Conservation (phyloP, 192 early-diverging fungal species). For the Coemansia sp. region DNA sequence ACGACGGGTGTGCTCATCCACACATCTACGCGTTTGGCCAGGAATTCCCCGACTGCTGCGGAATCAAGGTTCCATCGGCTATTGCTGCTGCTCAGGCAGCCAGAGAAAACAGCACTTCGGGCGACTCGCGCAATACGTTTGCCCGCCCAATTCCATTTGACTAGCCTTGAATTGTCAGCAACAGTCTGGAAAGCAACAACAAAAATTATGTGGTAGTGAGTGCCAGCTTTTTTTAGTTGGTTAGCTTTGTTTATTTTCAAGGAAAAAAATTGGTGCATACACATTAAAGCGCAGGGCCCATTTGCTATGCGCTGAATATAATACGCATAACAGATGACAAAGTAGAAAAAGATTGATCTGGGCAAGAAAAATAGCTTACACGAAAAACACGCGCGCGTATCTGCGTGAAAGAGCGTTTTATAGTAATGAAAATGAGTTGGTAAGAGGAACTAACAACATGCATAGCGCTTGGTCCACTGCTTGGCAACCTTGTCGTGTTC, state of each 20-base stretch:
- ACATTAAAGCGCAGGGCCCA: too few species aligned
- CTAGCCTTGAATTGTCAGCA: conserved; percentile 10
- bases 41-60: conserved; percentile 57
- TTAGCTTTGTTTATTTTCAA: background rate
- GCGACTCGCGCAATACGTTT: conserved; percentile 29
- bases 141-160: conserved; percentile 54
- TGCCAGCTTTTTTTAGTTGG: background rate
- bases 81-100: conserved; percentile 42
- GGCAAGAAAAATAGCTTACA: background rate
- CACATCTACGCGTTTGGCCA: conserved; percentile 56
- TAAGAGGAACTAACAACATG: conserved; percentile 30
- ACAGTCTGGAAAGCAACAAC: background rate
- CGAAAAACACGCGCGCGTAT: background rate
- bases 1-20: conserved; percentile 39
- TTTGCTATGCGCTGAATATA: too few species aligned
- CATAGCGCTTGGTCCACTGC: conserved; percentile 92
- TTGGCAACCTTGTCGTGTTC: conserved; percentile 86
- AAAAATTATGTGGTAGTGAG: background rate
- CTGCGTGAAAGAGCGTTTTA: background rate
- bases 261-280: background rate
- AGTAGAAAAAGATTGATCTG: background rate
- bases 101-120: conserved; percentile 8
- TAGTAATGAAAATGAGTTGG: background rate
- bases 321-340: too few species aligned
- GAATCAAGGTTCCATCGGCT: conserved; percentile 58